Base-by-base conservation (phyloP, 108 stramenopile species). In the Skeletonema marinoi region DNA sequence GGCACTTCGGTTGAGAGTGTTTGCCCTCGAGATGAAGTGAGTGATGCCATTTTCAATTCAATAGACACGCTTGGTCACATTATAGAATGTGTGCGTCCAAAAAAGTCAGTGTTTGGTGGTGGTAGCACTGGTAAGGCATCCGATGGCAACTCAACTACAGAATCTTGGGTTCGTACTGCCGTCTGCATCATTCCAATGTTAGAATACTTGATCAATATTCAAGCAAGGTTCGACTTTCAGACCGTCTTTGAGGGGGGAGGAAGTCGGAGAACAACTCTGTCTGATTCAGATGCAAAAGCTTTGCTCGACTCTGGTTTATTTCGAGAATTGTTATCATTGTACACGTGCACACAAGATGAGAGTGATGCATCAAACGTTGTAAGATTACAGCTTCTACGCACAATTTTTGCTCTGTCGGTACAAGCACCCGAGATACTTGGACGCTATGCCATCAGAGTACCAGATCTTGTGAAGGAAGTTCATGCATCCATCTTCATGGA, bases 251-350 rank as follows among this genome's bases (percentile, higher is more conserved):
- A 82, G 33, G 81, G 75, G 38, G 56, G 63, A 21, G 71, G 70
- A n/a, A 75, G 66, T 44, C 70, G 64, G 41, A 71, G 46, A 31
- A 17, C 31, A 46, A 58, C 74, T 4, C 59, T 83, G 3, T 78
- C 65, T 29, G 68, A 83, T 44, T 67, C 67, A 29, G 78, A 80
- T 44, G 82, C 82, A 19, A 60, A 83, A 60, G 59, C 60, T 48
- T n/a, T 83, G 13, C 66, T 68, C 31, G 78, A 83, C 35, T 80
- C 82, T 48, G 82, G 82, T 10, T 59, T 83, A 63, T 75, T 83
- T 29, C 70, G 82, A 8, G 82, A 83, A 67, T 31, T 83, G 38
- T 61, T 83, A 25, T 74, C 56, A 10, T 39, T 83, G 42, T 70
- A 69, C 67, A 62, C 78, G 3, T 61, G 58, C 6, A 62, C 78